Conservation (phyloP, 2,329 filamentous ascomycete species). For the Onygenales sp. region DNA sequence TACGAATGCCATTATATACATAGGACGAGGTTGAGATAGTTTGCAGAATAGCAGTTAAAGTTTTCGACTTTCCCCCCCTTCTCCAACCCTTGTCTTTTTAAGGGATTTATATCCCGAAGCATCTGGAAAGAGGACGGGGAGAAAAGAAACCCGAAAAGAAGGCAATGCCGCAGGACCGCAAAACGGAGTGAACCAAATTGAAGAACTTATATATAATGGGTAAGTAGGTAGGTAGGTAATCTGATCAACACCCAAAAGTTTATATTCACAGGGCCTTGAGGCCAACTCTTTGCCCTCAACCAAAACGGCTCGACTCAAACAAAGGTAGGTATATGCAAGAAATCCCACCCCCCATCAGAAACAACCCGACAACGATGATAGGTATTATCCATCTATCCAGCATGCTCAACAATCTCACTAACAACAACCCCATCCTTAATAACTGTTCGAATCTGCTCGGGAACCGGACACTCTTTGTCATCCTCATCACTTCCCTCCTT, state of each 20-base stretch:
- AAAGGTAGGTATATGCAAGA: neutral
- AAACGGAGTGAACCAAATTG: neutral
- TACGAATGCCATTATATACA: neutral
- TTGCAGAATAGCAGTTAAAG: neutral
- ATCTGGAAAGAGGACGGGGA: too few species aligned
- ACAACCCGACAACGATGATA: neutral
- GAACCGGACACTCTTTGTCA: constrained; percentile 76
- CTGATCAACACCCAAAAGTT: too few species aligned
- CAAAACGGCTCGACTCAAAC: too few species aligned
- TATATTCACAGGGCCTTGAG: too few species aligned
- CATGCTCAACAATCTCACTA: constrained; percentile 92
- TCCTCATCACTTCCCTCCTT: constrained; percentile 61
- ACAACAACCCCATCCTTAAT: constrained; percentile 67
- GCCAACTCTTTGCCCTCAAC: too few species aligned
- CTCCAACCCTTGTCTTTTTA: too few species aligned
- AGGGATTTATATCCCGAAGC: too few species aligned
- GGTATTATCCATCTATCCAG: constrained; percentile 32
- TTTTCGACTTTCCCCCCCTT: neutral
- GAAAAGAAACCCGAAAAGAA: neutral
- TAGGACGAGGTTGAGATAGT: neutral
- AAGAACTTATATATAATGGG: neutral
- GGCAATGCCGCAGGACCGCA: neutral
- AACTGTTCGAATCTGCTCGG: constrained; percentile 81
- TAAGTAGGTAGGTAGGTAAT: neutral
- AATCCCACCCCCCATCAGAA: neutral